These are phyloP conservation scores for Micromonas pusilla DNA, from an alignment of 139 green algal species.

Conservation along the genomic window DNA sequence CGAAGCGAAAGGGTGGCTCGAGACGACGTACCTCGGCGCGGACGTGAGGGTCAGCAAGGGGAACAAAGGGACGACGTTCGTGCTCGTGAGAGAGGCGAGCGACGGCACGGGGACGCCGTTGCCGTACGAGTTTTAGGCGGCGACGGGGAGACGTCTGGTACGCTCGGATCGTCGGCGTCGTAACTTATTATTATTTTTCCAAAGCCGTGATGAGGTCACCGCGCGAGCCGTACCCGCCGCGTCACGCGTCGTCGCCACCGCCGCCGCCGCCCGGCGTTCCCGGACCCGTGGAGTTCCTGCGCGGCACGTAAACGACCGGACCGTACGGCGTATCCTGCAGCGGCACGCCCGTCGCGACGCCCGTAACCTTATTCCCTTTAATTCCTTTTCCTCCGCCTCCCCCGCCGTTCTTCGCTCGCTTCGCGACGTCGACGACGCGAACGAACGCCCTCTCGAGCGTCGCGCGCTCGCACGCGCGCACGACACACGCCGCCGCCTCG, in stretches of 20 bases:
- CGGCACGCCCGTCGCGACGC: too few species aligned
- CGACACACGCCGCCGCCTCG: neutral
- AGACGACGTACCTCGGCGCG: slow-evolving; percentile 41
- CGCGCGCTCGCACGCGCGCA: neutral
- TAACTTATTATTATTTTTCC: too few species aligned
- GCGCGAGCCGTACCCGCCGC: too few species aligned
- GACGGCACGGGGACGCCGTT: slow-evolving; percentile 1
- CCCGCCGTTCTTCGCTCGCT: neutral
- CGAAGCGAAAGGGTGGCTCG: slow-evolving; percentile 75
- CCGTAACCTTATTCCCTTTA: neutral
- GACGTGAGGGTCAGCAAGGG: slow-evolving; percentile 35
- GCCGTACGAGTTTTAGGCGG: slow-evolving; percentile 1
- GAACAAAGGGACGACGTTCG: slow-evolving; percentile 45
- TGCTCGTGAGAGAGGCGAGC: slow-evolving; percentile 23
- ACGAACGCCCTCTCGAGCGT: neutral
- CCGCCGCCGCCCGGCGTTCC: too few species aligned
- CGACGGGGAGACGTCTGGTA: too few species aligned
- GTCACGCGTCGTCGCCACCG: too few species aligned
- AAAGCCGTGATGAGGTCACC: too few species aligned
- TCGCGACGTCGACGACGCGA: neutral
- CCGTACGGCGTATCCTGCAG: neutral
- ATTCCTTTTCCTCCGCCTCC: neutral
- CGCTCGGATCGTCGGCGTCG: too few species aligned
- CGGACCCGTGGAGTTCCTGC: too few species aligned
- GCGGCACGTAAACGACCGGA: neutral